Base-by-base conservation (phyloP, 176 grass and related monocot species). In the Musa schizocarpa region DNA sequence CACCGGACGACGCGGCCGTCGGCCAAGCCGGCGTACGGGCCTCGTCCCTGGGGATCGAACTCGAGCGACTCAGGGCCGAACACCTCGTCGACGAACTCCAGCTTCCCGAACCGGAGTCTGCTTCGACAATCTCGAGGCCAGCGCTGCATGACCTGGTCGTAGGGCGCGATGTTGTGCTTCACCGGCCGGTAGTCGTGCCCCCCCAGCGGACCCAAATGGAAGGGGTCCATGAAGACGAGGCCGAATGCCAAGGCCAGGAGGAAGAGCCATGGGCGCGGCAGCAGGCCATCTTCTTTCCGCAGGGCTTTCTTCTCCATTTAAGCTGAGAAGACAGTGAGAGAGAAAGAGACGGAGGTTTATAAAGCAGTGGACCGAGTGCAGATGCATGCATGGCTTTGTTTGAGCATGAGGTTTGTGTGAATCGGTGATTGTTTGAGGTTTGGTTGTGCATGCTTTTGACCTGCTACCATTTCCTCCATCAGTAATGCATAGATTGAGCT, bases 21-120 rank as follows among this genome's bases (percentile, higher is more conserved):
- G 53, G 93, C 93, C 62, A 96, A 69, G 14, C 93, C 93, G 8
- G 93, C 81, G 34, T 96, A 92, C 2, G 93, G 93, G 11, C 93
- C 89, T 53, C 79, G 87, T 25, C 89, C 93, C 1, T 86, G 49
- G 9, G 1, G 16, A 65, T 96, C 93, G 76, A 96, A 96, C 81
- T 96, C 93, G 49, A 96, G 86, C 12, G 93, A 96, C 83, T 96
- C 93, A 10, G 93, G 93, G 52, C 93, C 89, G 69, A 88, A 96
- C 65, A 96, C 85, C 77, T 96, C 79, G 63, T 74, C 66, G 27
- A 82, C 85, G 82, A 96, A 96, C 85, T 96, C 87, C 13, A 96
- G 74, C 78, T 54, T 81, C 29, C 89, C 93, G 50, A 76, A 78
- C 75, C 89, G 75, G 26, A 96, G 85, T 27, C 93, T 83, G 83